Evolutionary conservation across 352 stramenopile species (phyloP), one percentile per base, ranked within the genome.

Genomic region (Pythium aristosporum): DNA sequence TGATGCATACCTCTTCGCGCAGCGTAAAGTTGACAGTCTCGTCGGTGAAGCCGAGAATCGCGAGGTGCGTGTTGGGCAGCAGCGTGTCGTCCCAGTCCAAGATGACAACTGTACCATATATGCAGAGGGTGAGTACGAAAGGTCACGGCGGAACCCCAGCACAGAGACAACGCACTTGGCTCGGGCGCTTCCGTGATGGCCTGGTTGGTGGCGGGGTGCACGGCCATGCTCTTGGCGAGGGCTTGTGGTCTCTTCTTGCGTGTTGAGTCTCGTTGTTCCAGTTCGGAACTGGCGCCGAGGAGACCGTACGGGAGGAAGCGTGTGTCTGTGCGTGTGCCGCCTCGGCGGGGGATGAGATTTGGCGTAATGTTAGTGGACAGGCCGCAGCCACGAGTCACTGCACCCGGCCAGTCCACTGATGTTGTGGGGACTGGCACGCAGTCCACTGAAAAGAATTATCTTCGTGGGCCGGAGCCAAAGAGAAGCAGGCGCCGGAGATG

Each of bases 11-110:
- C 39, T 82, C 71, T 36, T 78, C 52, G 2, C 72, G 67, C 39
- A 91, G 51, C 5, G 71, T 48, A 53, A 89, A 87, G 10, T 20
- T 47, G 23, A 69, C 58, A 42, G 75, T 70, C 46, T 91, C 84
- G 5, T 87, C 79, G 0, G 68, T 72, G 63, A 89, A 90, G 10
- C 78, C 80, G n/a, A 89, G 66, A 32, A 82, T 79, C 12, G 79
- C 58, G 20, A 91, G 63, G 61, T 88, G 75, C 20, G 82, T 88
- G 71, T 89, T 94, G 34, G 85, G 85, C 44, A 92, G 68, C 11
- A 94, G 50, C 34, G 85, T 94, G 73, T 92, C 85, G 63, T 94
- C 82, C 85, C 85, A 94, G 69, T 94, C 85, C 20, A 94, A 65
- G 16, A 94, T 73, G 25, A 94, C 77, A 20, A 91, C 82, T 91